Conservation (phyloP, 495 filamentous ascomycete species). For the Penicillium psychrofluorescens region DNA sequence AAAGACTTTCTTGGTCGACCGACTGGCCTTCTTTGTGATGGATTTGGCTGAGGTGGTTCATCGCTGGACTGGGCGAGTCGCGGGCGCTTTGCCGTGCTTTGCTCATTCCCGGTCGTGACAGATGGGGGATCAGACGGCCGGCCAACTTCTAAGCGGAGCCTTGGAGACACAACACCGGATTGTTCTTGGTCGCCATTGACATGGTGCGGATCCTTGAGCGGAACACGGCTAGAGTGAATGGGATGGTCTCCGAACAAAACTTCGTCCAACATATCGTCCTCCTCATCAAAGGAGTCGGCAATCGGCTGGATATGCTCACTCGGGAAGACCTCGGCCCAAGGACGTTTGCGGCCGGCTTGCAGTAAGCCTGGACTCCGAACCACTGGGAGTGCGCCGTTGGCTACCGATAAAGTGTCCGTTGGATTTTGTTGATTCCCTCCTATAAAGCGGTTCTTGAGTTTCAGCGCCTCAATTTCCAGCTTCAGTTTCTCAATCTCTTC, state of each 20-base stretch:
- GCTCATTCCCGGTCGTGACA: too few species aligned
- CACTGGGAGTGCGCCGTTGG: conserved; percentile 20
- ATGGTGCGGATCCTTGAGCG: conserved; percentile 15
- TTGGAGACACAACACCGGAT: conserved; percentile 3
- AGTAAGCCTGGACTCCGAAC: conserved; percentile 33
- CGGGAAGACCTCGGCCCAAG: conserved; percentile 26
- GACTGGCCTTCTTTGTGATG: conserved; percentile 7
- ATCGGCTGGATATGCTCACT: conserved; percentile 18
- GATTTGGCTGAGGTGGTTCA: neutral
- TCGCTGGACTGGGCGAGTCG: conserved; percentile 15
- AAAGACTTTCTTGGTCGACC: conserved; percentile 30
- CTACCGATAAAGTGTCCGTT: neutral
- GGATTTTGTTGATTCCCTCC: conserved; percentile 21
- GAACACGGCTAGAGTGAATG: conserved; percentile 17
- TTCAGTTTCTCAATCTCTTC: conserved; percentile 41
- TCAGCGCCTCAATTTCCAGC: conserved; percentile 38
- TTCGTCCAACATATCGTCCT: conserved; percentile 27
- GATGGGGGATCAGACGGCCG: neutral
- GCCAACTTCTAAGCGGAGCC: conserved; percentile 10
- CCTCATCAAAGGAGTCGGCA: conserved; percentile 33
- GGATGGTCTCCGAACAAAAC: conserved; percentile 13
- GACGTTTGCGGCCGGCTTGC: conserved; percentile 30
- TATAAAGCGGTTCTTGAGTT: conserved; percentile 32
- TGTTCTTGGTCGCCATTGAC: conserved; percentile 1
- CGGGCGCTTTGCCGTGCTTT: conserved; percentile 24